A percentile compares a stretch with the other conserved stretches of the same genome.
Conservation (phyloP, 106 monocot genomes). For the Dendrobium nobile region DNA sequence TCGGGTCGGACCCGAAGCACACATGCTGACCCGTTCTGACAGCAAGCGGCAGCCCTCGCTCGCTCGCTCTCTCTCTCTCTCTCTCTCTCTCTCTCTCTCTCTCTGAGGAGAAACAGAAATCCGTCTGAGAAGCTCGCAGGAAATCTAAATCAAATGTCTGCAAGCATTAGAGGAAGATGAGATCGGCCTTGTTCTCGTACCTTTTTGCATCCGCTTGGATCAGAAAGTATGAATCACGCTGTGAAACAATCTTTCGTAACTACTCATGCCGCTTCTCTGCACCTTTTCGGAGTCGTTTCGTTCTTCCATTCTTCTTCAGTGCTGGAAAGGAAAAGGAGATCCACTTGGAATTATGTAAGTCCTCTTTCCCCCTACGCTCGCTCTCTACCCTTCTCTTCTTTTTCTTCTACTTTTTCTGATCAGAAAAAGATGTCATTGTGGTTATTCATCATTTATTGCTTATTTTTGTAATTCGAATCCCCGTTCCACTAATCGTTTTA, state of each 20-base stretch:
- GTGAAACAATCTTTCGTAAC: neutral
- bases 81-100: too few species aligned
- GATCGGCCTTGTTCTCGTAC: too few species aligned
- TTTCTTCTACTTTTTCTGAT: neutral
- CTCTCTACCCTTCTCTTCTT: neutral
- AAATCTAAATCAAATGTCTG: too few species aligned
- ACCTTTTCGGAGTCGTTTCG: neutral
- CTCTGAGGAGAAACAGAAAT: too few species aligned
- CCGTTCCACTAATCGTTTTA: neutral
- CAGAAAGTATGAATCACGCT: neutral
- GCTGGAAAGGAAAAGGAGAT: conserved; percentile 32
- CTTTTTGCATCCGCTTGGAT: neutral
- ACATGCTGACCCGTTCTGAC: too few species aligned
- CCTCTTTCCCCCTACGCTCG: neutral
- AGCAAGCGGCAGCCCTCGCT: too few species aligned
- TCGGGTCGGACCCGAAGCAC: too few species aligned
- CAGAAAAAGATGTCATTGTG: neutral
- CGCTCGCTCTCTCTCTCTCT: too few species aligned
- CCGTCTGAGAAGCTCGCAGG: too few species aligned
- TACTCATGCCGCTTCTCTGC: neutral
- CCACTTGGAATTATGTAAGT: conserved; percentile 30
- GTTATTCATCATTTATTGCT: neutral
- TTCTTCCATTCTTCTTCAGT: conserved; percentile 40
- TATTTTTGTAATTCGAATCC: neutral
- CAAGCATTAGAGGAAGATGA: too few species aligned